These are phyloP conservation scores for Fusarium pseudonygamai DNA, from an alignment of 2,329 filamentous ascomycete species.

Conservation along the genomic window DNA sequence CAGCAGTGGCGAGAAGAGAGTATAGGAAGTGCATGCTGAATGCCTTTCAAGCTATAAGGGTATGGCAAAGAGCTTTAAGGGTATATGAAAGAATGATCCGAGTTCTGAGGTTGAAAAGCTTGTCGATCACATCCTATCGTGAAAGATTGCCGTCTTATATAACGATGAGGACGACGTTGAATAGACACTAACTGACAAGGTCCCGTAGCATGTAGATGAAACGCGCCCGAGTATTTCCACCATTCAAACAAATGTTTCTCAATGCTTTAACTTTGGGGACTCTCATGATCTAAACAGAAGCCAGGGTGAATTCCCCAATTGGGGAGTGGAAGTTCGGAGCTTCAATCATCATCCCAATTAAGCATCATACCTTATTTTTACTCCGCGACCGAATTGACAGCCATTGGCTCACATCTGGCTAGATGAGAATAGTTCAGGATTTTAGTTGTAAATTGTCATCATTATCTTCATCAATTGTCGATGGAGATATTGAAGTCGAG, in stretches of 20 bases:
- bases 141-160: slow-evolving; percentile 25
- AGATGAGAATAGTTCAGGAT: neutral
- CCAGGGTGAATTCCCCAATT: slow-evolving; percentile 2
- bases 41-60: neutral
- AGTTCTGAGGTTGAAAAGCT: slow-evolving; percentile 2
- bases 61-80: neutral
- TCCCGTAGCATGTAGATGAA: slow-evolving; percentile 17
- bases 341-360: slow-evolving; percentile 18
- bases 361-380: slow-evolving; percentile 3
- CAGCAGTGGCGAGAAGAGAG: slow-evolving; percentile 47
- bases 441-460: neutral
- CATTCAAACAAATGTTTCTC: slow-evolving; percentile 21
- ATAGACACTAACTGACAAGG: neutral
- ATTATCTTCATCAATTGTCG: neutral
- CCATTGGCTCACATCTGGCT: neutral
- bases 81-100: neutral
- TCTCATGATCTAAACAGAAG: slow-evolving; percentile 10
- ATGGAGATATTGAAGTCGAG: neutral
- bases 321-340: slow-evolving; percentile 19
- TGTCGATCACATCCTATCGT: slow-evolving; percentile 4
- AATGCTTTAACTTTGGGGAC: slow-evolving; percentile 5
- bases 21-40: slow-evolving; percentile 37
- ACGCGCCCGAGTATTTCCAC: slow-evolving; percentile 29
- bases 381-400: neutral
- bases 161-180: neutral